Conservation (phyloP, 106 monocot genomes). For the Allium fistulosum region DNA sequence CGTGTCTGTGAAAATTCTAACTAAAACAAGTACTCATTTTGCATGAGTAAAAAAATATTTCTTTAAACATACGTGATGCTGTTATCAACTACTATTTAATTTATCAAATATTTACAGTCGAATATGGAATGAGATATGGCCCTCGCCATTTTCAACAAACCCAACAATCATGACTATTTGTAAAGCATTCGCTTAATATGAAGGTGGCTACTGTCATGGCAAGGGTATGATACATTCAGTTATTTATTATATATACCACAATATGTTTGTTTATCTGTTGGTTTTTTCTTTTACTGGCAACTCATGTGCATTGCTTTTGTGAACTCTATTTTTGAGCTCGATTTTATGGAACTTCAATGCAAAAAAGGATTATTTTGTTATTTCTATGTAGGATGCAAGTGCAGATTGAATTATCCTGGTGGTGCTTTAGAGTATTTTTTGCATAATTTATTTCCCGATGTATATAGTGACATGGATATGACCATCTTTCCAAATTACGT, state of each 20-base stretch:
- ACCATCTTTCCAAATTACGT: conserved; percentile 99
- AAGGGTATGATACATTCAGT: conserved; percentile 42
- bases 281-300: too few species aligned
- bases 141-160: conserved; percentile 88
- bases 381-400: conserved; percentile 49
- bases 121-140: conserved; percentile 90
- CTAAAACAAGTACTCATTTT: too few species aligned
- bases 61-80: too few species aligned
- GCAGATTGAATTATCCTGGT: conserved; percentile 93
- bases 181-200: conserved; percentile 94
- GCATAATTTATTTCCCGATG: conserved; percentile 51
- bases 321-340: not conserved
- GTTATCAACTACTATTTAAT: too few species aligned
- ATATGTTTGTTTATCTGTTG: too few species aligned
- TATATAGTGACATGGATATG: conserved; percentile 80
- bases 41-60: too few species aligned
- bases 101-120: too few species aligned
- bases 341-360: not conserved
- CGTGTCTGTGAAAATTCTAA: too few species aligned
- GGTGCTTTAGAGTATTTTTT: conserved; percentile 81
- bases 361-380: not conserved
- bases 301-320: too few species aligned
- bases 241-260: not conserved
- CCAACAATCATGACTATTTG: conserved; percentile 90
- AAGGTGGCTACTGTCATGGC: conserved; percentile 97